phyloP scores from a whole-genome alignment of 495 filamentous ascomycete species.

The Daldinia decipiens region DNA sequence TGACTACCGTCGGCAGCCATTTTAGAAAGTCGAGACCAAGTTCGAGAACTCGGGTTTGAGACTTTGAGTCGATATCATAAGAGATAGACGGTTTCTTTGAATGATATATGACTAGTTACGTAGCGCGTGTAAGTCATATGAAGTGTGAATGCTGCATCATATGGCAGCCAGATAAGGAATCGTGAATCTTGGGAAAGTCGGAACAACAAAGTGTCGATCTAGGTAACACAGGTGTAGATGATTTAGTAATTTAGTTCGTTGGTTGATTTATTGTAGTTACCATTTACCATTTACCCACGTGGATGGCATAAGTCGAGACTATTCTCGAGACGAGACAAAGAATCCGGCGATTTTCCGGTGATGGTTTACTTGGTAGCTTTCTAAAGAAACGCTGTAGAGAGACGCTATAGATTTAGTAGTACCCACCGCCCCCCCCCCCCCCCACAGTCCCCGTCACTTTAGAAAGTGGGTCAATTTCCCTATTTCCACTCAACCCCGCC shows the following conservation, averaged over 20 bases:
- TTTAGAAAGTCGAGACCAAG: not conserved
- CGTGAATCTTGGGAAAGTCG: slow-evolving; percentile 12
- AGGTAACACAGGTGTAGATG: slow-evolving; percentile 1
- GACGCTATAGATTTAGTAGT: slow-evolving; percentile 7
- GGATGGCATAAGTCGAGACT: not conserved
- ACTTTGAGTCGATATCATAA: not conserved
- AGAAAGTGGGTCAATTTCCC: not conserved
- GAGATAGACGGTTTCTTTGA: not conserved
- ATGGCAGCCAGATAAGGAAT: not conserved
- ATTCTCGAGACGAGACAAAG: not conserved
- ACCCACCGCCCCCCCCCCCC: too few relatives aligned
- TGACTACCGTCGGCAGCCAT: not conserved
- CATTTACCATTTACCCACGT: too few relatives aligned
- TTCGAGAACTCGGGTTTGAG: not conserved
- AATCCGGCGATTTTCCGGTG: not conserved
- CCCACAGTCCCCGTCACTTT: not conserved
- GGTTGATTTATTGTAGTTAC: not conserved
- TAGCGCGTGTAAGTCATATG: slow-evolving; percentile 1
- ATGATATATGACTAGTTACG: not conserved
- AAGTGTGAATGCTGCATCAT: not conserved
- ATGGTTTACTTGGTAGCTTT: not conserved
- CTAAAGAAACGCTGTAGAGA: slow-evolving; percentile 1
- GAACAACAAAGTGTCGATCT: not conserved
- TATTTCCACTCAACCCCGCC: not conserved
- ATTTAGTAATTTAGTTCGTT: not conserved